A percentile compares a stretch with the other conserved stretches of the same genome.
Evolutionary conservation across 257 asterid genomes (phyloP).

Genomic region (Perilla frutescens): DNA sequence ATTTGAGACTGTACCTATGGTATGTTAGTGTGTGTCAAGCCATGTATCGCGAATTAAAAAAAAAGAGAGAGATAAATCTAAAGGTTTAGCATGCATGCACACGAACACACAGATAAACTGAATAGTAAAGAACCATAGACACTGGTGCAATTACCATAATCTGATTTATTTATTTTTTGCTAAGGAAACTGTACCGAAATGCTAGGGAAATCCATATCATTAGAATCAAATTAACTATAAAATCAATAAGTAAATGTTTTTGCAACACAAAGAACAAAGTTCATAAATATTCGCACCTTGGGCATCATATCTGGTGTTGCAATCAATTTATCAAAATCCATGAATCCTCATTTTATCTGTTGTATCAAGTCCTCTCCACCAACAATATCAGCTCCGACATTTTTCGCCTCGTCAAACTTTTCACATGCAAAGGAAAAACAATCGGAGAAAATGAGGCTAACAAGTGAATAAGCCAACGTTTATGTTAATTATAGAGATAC

Average conservation of each 20-base stretch:
- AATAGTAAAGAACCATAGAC: background rate
- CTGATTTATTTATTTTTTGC: background rate
- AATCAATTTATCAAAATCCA: slow-evolving; percentile 94
- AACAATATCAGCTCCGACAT: slow-evolving; percentile 96
- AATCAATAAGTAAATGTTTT: background rate
- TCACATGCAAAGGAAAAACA: slow-evolving; percentile 64
- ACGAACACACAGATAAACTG: too few species aligned
- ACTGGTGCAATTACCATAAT: background rate
- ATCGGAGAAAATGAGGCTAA: slow-evolving; percentile 38
- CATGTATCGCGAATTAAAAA: background rate
- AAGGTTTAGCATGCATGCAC: background rate
- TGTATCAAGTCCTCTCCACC: slow-evolving; percentile 97
- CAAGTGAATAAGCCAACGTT: slow-evolving; percentile 14
- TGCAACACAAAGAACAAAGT: slow-evolving; percentile 1
- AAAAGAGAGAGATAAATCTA: background rate
- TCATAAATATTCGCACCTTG: slow-evolving; percentile 56
- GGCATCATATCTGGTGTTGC: slow-evolving; percentile 99
- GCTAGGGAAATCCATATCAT: background rate
- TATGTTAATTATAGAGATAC: background rate
- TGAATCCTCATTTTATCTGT: slow-evolving; percentile 90
- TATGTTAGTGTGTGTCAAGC: slow-evolving; percentile 40
- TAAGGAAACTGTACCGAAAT: background rate
- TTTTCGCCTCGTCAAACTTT: slow-evolving; percentile 95
- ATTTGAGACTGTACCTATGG: slow-evolving; percentile 73
- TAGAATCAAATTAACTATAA: background rate